Evolutionary conservation across 495 filamentous ascomycete species (phyloP).

Genomic region (Clavariopsis aquatica): DNA sequence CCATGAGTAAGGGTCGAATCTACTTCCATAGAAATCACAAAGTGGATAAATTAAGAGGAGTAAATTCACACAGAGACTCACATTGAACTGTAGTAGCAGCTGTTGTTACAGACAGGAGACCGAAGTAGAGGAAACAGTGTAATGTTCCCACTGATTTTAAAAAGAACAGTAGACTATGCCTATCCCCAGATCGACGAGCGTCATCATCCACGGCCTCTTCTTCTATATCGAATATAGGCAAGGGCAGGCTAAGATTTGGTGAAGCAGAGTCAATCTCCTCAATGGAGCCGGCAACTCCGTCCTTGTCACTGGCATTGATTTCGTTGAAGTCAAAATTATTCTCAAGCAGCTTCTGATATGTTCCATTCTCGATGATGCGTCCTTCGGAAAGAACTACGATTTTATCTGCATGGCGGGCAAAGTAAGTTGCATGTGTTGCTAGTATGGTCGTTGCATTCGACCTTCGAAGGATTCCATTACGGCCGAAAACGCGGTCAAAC

Average conservation of each 20-base stretch:
- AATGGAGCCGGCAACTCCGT: neutral
- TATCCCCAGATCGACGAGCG: conserved; percentile 25
- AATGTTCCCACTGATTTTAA: conserved; percentile 16
- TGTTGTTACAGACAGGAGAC: conserved; percentile 1
- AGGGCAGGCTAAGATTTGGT: neutral
- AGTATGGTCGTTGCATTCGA: conserved; percentile 47
- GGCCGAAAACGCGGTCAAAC: conserved; percentile 47
- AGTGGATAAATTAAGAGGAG: no score
- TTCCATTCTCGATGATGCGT: conserved; percentile 27
- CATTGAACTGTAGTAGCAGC: conserved; percentile 19
- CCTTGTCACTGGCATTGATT: neutral
- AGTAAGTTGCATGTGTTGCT: conserved; percentile 40
- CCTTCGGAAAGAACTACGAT: conserved; percentile 25
- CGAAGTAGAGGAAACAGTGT: conserved; percentile 20
- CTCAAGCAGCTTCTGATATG: conserved; percentile 26
- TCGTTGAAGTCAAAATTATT: conserved; percentile 10
- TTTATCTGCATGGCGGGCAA: conserved; percentile 27
- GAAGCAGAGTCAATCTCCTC: conserved; percentile 3
- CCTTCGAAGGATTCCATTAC: conserved; percentile 45
- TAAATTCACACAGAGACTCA: no score
- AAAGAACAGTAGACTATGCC: conserved; percentile 20
- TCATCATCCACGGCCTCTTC: conserved; percentile 20
- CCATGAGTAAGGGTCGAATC: no score
- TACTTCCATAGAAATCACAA: no score
- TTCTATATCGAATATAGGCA: neutral